Percentiles rank a stretch among this genome's conserved stretches.
Evolutionary conservation across 805 yeast genomes (phyloP).

Genomic region (Teunomyces gatunensis): DNA sequence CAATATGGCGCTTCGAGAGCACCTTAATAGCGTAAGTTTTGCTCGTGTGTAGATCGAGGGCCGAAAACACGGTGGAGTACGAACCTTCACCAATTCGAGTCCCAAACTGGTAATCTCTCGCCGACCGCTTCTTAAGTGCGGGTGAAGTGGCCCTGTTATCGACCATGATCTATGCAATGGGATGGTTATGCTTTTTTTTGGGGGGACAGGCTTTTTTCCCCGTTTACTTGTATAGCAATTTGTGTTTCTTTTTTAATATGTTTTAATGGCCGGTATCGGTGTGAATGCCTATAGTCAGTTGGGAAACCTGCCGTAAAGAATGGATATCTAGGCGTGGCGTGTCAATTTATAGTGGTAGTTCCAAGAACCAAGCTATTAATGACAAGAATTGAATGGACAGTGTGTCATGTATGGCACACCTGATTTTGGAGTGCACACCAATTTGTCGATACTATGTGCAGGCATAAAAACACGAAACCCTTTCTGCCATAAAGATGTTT

Average conservation of each 20-base stretch:
- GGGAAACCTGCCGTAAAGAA: background rate
- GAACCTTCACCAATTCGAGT: constrained; percentile 93
- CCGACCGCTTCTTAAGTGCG: constrained; percentile 38
- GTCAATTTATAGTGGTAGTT: background rate
- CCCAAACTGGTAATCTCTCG: constrained; percentile 86
- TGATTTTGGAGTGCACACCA: background rate
- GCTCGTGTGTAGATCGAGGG: constrained; percentile 70
- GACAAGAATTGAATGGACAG: background rate
- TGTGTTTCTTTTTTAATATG: too few relatives aligned
- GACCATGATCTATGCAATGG: background rate
- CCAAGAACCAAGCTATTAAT: background rate
- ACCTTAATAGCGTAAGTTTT: constrained; percentile 88
- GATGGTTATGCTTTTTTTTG: background rate
- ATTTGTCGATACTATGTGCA: background rate
- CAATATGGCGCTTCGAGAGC: constrained; percentile 87
- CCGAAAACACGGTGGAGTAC: constrained; percentile 89
- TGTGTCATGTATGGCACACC: background rate
- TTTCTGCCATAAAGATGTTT: too few relatives aligned
- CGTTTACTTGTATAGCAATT: background rate
- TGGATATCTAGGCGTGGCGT: background rate
- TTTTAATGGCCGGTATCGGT: too few relatives aligned
- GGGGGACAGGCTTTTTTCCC: background rate
- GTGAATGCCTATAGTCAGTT: background rate
- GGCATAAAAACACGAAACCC: background rate
- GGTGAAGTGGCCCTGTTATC: background rate